Conservation (phyloP, 768 basidiomycete genomes). For the Russula vinacea region DNA sequence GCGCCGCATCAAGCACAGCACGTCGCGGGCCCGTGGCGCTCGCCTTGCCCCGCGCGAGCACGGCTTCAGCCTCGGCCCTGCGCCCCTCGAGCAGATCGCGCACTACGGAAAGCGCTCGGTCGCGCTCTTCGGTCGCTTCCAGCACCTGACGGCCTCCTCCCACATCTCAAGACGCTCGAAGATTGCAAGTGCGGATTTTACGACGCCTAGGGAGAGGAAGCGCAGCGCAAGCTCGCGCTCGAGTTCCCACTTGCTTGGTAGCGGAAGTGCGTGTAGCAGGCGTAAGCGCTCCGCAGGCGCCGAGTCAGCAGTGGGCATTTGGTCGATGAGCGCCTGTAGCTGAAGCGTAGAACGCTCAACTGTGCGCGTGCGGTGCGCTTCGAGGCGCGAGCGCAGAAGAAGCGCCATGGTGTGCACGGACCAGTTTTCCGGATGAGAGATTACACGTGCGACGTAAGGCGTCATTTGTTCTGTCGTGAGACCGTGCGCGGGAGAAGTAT, state of each 20-base stretch:
- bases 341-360: constrained; percentile 91
- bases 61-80: constrained; percentile 77
- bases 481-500: constrained; percentile 85
- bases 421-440: constrained; percentile 91
- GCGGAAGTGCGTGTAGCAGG: constrained; percentile 74
- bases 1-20: constrained; percentile 53
- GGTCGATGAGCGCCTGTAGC: constrained; percentile 92
- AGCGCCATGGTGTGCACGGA: constrained; percentile 95
- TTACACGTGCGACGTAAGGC: constrained; percentile 86
- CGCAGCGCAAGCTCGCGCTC: constrained; percentile 85
- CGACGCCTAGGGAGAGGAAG: constrained; percentile 81
- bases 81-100: constrained; percentile 79
- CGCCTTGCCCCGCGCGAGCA: constrained; percentile 49
- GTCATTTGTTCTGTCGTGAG: constrained; percentile 90
- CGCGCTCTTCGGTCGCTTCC: constrained; percentile 73
- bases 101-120: constrained; percentile 77
- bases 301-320: constrained; percentile 89
- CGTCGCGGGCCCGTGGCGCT: constrained; percentile 50
- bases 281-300: constrained; percentile 66
- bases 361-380: constrained; percentile 83
- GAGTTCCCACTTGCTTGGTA: constrained; percentile 93
- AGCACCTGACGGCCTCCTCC: constrained; percentile 93
- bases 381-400: constrained; percentile 87
- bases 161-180: constrained; percentile 97
- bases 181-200: constrained; percentile 87